phyloP scores from a whole-genome alignment of 371 early-diverging fungal genomes.

The Chytridium lagenaria region DNA sequence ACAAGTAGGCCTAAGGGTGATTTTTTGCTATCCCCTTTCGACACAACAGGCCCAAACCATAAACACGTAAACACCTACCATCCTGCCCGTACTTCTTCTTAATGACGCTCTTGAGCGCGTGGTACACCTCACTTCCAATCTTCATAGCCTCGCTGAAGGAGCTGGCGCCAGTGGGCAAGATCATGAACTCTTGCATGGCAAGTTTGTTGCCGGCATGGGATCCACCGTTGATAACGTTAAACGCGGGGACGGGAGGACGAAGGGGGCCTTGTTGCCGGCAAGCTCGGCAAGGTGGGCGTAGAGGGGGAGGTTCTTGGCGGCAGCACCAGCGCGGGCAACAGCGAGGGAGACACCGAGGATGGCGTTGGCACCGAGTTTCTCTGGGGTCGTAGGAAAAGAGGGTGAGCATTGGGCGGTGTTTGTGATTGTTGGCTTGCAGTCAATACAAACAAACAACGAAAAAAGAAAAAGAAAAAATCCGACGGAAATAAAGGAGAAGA shows the following conservation, averaged over 20 bases:
- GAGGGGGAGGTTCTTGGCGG: conserved; percentile 82
- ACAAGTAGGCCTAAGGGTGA: no score
- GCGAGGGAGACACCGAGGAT: conserved; percentile 98
- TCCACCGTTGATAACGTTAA: conserved; percentile 99
- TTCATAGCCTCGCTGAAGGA: conserved; percentile 96
- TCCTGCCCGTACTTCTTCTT: conserved; percentile 98
- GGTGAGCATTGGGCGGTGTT: no score
- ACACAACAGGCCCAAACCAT: no score
- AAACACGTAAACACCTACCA: conserved; percentile 48
- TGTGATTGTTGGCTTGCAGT: no score
- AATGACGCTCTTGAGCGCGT: conserved; percentile 92
- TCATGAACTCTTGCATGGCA: conserved; percentile 99
- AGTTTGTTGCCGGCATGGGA: conserved; percentile 99
- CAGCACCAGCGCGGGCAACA: conserved; percentile 95
- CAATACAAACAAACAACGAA: no score
- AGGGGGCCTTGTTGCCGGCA: conserved; percentile 77
- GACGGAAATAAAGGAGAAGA: not conserved
- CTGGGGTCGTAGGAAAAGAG: no score
- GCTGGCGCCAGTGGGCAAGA: conserved; percentile 93
- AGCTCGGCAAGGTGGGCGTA: conserved; percentile 91
- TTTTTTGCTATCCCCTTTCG: no score
- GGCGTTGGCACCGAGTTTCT: conserved; percentile 94
- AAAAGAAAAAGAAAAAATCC: no score
- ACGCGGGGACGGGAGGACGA: conserved; percentile 94
- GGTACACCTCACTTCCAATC: conserved; percentile 97